Evolutionary conservation across 495 filamentous ascomycete species (phyloP), one percentile per base, ranked within the genome.

Genomic region (Lichenothelia convexa): DNA sequence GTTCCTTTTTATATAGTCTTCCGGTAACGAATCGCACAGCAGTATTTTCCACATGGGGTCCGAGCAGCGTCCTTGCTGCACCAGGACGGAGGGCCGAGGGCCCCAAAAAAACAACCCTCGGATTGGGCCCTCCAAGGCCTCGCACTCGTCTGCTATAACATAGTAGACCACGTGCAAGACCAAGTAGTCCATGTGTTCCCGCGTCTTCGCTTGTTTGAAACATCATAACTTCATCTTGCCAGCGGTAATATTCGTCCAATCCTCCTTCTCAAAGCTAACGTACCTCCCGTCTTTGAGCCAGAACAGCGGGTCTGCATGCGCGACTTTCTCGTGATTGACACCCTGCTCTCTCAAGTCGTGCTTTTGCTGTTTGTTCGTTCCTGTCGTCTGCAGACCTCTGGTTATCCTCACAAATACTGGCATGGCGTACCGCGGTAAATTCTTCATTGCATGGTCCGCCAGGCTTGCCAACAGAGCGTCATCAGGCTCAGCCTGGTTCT

Each of bases 281-380:
- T 49, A 49, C 8, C 34, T 31, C 2, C 40, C 48, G 7, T 24
- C 32, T 11, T 34, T 27, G 18, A 51, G 30, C 48, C 48, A 51
- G 19, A 34, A 51, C 35, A 51, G 18, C 33, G 18, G 24, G 36
- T 51, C 45, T 5, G 18, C 27, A 9, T 22, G 34, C 9, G 1
- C 11, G 13, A 45, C 24, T 32, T 49, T 46, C 30, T 27, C 24
- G 17, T 45, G 48, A 21, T 49, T 43, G 1, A 46, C 45, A 13
- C 48, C 48, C 18, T 40, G 32, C 18, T 49, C 40, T 35, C 48
- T 36, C 21, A 51, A 21, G 4, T 22, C 43, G 11, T 44, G 38
- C 24, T 51, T 51, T 35, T 44, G 39, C 34, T 43, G 36, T 46
- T 51, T 51, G 36, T 44, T 34, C 29, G 48, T 51, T 6, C 48